These are phyloP conservation scores for Cadophora gregata DNA, from an alignment of 2,329 filamentous ascomycete species.

Conservation along the genomic window DNA sequence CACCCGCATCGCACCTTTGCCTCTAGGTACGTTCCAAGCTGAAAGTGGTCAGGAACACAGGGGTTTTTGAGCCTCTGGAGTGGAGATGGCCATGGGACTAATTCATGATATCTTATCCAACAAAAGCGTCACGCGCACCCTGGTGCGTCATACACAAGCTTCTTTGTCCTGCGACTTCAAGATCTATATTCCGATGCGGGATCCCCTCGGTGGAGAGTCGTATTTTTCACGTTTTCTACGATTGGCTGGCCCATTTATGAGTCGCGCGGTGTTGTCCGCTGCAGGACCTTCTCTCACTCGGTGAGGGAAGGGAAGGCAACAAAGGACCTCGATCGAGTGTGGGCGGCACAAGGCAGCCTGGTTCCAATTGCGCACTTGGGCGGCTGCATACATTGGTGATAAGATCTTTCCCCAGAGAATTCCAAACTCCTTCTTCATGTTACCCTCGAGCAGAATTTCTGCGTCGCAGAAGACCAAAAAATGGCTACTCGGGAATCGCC, in stretches of 20 bases:
- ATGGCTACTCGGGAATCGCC: slow-evolving; percentile 1
- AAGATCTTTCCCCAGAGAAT: not conserved
- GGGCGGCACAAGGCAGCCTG: slow-evolving; percentile 24
- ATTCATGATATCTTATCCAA: not conserved
- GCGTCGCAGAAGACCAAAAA: not conserved
- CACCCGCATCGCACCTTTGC: not conserved
- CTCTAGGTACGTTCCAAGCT: not conserved
- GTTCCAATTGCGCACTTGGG: slow-evolving; percentile 11
- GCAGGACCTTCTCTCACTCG: slow-evolving; percentile 8
- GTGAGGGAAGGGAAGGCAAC: slow-evolving; percentile 11
- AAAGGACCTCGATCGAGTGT: slow-evolving; percentile 15
- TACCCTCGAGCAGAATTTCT: not conserved
- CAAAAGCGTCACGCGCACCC: slow-evolving; percentile 4
- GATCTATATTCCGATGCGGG: not conserved
- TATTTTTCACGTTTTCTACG: not conserved
- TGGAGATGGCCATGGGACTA: not conserved
- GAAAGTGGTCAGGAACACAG: not conserved
- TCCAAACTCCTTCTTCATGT: not conserved
- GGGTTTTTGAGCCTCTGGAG: not conserved
- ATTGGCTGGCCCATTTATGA: slow-evolving; percentile 4
- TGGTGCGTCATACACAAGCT: slow-evolving; percentile 16
- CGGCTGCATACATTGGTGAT: slow-evolving; percentile 5
- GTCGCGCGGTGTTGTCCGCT: not conserved
- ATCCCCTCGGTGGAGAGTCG: not conserved
- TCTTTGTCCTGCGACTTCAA: not conserved